These are phyloP conservation scores for Fusarium concolor DNA, from an alignment of 2,329 filamentous ascomycete genomes.

Conservation along the genomic window DNA sequence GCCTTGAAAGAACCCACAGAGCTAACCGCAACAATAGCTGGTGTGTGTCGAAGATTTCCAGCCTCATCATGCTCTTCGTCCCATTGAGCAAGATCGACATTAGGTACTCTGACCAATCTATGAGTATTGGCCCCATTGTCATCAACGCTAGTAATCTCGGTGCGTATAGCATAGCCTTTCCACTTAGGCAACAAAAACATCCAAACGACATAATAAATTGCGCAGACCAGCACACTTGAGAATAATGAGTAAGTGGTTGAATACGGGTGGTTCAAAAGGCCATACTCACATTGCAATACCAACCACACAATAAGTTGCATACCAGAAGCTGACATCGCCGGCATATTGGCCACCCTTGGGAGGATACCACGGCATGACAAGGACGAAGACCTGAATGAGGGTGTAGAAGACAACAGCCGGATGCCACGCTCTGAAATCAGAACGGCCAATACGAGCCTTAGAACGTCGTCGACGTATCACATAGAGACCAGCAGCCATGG, in stretches of 20 bases:
- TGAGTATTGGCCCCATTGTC: constrained; percentile 57
- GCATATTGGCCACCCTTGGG: constrained; percentile 68
- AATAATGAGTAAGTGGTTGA: too few relatives aligned
- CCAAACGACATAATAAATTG: constrained; percentile 69
- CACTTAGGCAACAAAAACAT: constrained; percentile 66
- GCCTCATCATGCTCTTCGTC: constrained; percentile 68
- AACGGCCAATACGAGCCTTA: constrained; percentile 58
- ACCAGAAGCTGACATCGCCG: constrained; percentile 79
- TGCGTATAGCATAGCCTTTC: constrained; percentile 65
- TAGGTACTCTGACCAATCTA: constrained; percentile 64
- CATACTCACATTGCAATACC: constrained; percentile 72
- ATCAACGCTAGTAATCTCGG: constrained; percentile 62
- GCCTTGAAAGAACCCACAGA: not conserved
- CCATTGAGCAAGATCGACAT: constrained; percentile 64
- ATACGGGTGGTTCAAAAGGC: rapidly evolving
- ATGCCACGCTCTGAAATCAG: constrained; percentile 71
- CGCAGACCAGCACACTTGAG: constrained; percentile 62
- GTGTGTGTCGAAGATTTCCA: constrained; percentile 33
- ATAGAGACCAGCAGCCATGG: constrained; percentile 68
- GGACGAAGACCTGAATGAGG: constrained; percentile 68
- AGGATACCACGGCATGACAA: constrained; percentile 79
- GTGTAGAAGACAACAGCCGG: constrained; percentile 69
- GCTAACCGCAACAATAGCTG: not conserved
- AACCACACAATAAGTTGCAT: constrained; percentile 74
- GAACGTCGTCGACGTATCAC: constrained; percentile 67